Evolutionary conservation across 441 rosid species (phyloP), one percentile per base, ranked within the genome.

Genomic region (Jatropha podagrica): DNA sequence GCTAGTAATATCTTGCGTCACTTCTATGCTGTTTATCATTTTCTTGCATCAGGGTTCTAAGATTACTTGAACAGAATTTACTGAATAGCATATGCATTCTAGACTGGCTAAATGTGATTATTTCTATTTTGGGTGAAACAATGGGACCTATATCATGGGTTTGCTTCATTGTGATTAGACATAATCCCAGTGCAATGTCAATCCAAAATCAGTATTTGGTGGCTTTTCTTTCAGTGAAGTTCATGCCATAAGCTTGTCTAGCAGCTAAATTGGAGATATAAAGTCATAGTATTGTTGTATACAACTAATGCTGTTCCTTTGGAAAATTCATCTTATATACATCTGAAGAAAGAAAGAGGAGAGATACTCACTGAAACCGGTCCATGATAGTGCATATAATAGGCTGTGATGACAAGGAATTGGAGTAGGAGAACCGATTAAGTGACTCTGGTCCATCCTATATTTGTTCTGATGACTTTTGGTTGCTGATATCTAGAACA

Each of bases 81-180:
- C 56, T 52, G 15, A 17, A 52, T 5, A 14, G n/a, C 8, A 15
- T 52, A 52, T 64, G 17, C 38, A n/a, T 18, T n/a, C 3, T 32
- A 27, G 37, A n/a, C 12, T 5, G 41, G 17, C 7, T 14, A 15
- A 62, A 3, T 5, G 4, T 32, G 4, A n/a, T 20, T 66, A 60
- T 44, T 46, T 72, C 15, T 48, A 46, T 59, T 20, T 9, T 12
- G 42, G 20, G 6, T 38, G 27, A 18, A 54, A 38, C 17, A 6
- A 7, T 18, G 7, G 7, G 23, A 27, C 17, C 15, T 12, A 7
- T 9, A 32, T 52, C 15, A 12, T 44, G 23, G 13, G 13, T 71
- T n/a, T 41, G 42, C 51, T 71, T 71, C 12, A 42, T 44, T 38
- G 32, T 41, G 75, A 72, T 60, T 27, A 18, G 7, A 71, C 74